A percentile compares a stretch with the other conserved stretches of the same genome.
Evolutionary conservation across 352 stramenopile species (phyloP).

Genomic region (Phytophthora pisi): DNA sequence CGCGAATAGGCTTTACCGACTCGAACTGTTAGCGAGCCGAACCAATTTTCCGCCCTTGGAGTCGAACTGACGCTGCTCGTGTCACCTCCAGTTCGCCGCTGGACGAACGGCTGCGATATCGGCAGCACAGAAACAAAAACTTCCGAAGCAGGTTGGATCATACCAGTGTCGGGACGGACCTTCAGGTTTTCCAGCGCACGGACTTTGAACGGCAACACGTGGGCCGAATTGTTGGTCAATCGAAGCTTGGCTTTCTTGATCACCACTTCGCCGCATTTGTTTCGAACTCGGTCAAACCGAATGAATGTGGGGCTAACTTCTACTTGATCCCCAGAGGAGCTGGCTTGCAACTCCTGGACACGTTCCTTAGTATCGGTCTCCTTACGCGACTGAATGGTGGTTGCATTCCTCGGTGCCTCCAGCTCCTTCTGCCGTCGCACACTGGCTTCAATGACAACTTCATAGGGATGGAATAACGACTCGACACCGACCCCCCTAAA

Average conservation of each 20-base stretch:
- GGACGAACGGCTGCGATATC: slow-evolving; percentile 57
- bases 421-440: slow-evolving; percentile 52
- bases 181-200: slow-evolving; percentile 63
- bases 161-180: slow-evolving; percentile 46
- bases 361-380: slow-evolving; percentile 12
- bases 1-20: slow-evolving; percentile 54
- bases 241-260: slow-evolving; percentile 43
- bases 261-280: slow-evolving; percentile 29
- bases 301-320: slow-evolving; percentile 68
- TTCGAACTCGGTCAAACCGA: slow-evolving; percentile 47
- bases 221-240: slow-evolving; percentile 63
- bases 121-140: slow-evolving; percentile 52
- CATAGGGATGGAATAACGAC: slow-evolving; percentile 70
- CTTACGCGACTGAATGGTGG: neutral
- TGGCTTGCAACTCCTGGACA: slow-evolving; percentile 59
- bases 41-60: slow-evolving; percentile 52
- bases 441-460: slow-evolving; percentile 86
- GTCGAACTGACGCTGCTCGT: slow-evolving; percentile 12
- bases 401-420: slow-evolving; percentile 18
- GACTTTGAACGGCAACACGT: slow-evolving; percentile 57
- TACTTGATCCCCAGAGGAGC: slow-evolving; percentile 49
- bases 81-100: slow-evolving; percentile 19
- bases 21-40: slow-evolving; percentile 62
- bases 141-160: slow-evolving; percentile 51
- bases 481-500: slow-evolving; percentile 77